Conservation (phyloP, 2,329 filamentous ascomycete species). For the Samsoniella hepiali region DNA sequence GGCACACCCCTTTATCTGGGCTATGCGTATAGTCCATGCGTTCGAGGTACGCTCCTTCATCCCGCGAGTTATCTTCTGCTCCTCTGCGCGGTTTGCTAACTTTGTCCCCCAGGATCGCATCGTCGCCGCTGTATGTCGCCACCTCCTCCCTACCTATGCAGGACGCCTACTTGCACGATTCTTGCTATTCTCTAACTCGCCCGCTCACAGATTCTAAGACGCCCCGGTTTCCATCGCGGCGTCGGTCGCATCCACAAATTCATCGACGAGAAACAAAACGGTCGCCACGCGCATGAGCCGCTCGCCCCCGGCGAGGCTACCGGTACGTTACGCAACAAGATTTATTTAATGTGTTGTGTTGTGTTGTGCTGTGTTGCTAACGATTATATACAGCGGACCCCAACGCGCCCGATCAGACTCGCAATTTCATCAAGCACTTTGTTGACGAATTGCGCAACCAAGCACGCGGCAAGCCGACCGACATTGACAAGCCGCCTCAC, state of each 20-base stretch:
- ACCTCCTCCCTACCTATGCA: not conserved
- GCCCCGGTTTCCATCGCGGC: constrained; percentile 49
- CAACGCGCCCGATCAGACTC: constrained; percentile 23
- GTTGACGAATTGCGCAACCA: constrained; percentile 51
- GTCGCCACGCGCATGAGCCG: constrained; percentile 49
- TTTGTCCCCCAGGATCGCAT: constrained; percentile 31
- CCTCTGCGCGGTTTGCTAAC: not conserved
- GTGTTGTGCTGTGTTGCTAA: not conserved
- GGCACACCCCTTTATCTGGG: constrained; percentile 32
- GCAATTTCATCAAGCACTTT: constrained; percentile 46
- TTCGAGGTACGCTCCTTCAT: constrained; percentile 30
- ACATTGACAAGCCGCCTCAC: constrained; percentile 30
- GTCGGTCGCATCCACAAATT: constrained; percentile 51
- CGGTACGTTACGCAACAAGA: constrained; percentile 38
- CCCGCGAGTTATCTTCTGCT: rapidly evolving
- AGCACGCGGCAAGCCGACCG: constrained; percentile 42
- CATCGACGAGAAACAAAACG: constrained; percentile 47
- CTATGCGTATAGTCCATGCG: constrained; percentile 33
- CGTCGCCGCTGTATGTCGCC: constrained; percentile 29
- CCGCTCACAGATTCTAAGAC: constrained; percentile 43
- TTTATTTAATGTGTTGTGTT: not conserved
- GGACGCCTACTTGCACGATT: too few species aligned
- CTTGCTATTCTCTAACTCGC: too few species aligned
- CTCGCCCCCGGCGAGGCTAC: constrained; percentile 52
- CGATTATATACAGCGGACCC: constrained; percentile 31